These are phyloP conservation scores for Tricholoma sp. DNA, from an alignment of 768 basidiomycete genomes.

Conservation along the genomic window DNA sequence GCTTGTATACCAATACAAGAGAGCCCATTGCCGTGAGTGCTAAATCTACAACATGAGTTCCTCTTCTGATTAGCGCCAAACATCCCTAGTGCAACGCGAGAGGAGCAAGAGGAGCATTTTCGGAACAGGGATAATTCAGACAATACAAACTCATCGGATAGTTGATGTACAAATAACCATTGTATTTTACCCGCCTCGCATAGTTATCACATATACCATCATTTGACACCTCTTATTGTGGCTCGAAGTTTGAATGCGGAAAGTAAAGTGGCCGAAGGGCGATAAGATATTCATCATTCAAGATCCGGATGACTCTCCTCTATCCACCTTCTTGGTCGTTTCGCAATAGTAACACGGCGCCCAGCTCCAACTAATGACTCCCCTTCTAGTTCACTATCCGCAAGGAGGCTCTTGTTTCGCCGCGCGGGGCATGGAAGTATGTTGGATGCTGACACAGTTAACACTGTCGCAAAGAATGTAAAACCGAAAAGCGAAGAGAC, in stretches of 20 bases:
- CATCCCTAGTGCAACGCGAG: conserved; percentile 47
- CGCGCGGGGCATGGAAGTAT: conserved; percentile 80
- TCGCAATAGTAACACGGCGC: conserved; percentile 46
- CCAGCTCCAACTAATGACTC: conserved; percentile 13
- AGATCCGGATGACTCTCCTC: conserved; percentile 55
- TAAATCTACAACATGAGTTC: background rate
- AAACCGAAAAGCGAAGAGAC: conserved; percentile 75
- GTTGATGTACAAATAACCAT: conserved; percentile 20
- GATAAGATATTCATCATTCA: conserved; percentile 11
- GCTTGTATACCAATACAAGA: conserved; percentile 75
- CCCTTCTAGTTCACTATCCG: conserved; percentile 42
- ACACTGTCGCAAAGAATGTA: conserved; percentile 72
- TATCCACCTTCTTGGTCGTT: conserved; percentile 74
- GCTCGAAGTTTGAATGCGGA: background rate
- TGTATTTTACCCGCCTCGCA: conserved; percentile 15
- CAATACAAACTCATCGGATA: conserved; percentile 19
- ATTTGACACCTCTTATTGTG: background rate
- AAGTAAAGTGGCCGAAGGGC: background rate
- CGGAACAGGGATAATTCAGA: conserved; percentile 32
- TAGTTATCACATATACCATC: conserved; percentile 2
- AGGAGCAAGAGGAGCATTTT: conserved; percentile 57
- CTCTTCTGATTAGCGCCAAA: background rate
- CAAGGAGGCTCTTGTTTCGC: conserved; percentile 48
- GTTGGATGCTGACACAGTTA: conserved; percentile 78
- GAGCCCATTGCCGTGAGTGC: conserved; percentile 54